Conservation (phyloP, 2,329 filamentous ascomycete genomes). For the Trichoderma harzianum region DNA sequence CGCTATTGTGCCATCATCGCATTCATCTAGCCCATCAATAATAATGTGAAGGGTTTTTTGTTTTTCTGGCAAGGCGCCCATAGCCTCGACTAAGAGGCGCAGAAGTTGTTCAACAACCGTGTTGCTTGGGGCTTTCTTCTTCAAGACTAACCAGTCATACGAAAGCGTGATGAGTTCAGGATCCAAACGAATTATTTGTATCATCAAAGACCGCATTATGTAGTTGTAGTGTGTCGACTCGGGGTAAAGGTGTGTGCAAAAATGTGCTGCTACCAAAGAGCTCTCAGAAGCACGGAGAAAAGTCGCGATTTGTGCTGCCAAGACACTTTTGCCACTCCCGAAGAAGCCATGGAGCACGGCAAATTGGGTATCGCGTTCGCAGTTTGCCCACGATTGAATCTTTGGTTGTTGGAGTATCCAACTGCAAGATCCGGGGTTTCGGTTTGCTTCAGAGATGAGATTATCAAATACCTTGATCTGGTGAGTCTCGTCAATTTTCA, state of each 20-base stretch:
- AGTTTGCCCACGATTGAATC: constrained; percentile 28
- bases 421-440: constrained; percentile 31
- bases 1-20: not conserved
- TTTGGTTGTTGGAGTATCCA: constrained; percentile 33
- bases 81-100: not conserved
- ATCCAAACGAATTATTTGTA: constrained; percentile 28
- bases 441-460: constrained; percentile 23
- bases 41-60: not conserved
- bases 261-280: constrained; percentile 29
- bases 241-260: constrained; percentile 33
- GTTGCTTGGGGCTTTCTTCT: not conserved
- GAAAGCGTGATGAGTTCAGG: constrained; percentile 25
- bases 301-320: constrained; percentile 29
- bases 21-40: constrained; percentile 6
- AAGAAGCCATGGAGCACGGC: constrained; percentile 35
- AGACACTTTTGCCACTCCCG: constrained; percentile 37
- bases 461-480: constrained; percentile 31
- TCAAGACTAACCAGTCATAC: constrained; percentile 23
- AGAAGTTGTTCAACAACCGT: not conserved
- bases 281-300: constrained; percentile 25
- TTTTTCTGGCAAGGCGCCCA: not conserved
- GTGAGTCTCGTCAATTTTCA: constrained; percentile 32
- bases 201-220: constrained; percentile 31
- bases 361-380: constrained; percentile 21
- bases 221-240: constrained; percentile 33